phyloP scores from a whole-genome alignment of 2,329 filamentous ascomycete species.

The Exophiala sideris region DNA sequence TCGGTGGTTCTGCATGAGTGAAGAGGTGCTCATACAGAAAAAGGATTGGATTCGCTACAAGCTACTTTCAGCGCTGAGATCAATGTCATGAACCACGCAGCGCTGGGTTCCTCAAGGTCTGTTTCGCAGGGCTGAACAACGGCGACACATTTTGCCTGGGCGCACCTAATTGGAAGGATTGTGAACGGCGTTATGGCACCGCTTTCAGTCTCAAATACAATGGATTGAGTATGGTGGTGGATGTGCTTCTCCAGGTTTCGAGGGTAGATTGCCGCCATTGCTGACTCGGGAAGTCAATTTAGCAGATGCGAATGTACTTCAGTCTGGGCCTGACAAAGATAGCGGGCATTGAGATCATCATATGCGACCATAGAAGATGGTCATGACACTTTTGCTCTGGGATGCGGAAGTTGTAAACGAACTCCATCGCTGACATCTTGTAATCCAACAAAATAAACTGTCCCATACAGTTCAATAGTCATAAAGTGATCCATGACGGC shows the following conservation, averaged over 20 bases:
- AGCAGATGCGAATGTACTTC: too few species aligned
- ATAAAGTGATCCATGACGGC: background rate
- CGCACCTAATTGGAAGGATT: background rate
- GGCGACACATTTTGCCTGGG: background rate
- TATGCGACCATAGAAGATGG: too few species aligned
- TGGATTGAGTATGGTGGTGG: too few species aligned
- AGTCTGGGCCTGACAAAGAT: too few species aligned
- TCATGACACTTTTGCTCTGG: too few species aligned
- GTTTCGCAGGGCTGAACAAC: background rate
- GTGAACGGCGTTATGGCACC: background rate
- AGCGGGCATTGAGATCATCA: too few species aligned
- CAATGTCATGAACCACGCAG: too few species aligned
- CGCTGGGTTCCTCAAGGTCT: background rate
- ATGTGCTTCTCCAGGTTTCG: background rate
- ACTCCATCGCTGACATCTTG: too few species aligned
- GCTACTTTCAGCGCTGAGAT: too few species aligned
- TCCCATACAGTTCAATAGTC: too few species aligned
- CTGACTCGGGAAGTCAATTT: background rate
- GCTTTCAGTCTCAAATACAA: background rate
- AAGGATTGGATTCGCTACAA: background rate
- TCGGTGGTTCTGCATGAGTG: slow-evolving; percentile 59
- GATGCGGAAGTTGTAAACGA: too few species aligned
- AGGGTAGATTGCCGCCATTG: background rate
- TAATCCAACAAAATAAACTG: too few species aligned
- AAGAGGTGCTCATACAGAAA: background rate